Evolutionary conservation across 345 rosid genomes (phyloP).

Genomic region (Salix arbutifolia): DNA sequence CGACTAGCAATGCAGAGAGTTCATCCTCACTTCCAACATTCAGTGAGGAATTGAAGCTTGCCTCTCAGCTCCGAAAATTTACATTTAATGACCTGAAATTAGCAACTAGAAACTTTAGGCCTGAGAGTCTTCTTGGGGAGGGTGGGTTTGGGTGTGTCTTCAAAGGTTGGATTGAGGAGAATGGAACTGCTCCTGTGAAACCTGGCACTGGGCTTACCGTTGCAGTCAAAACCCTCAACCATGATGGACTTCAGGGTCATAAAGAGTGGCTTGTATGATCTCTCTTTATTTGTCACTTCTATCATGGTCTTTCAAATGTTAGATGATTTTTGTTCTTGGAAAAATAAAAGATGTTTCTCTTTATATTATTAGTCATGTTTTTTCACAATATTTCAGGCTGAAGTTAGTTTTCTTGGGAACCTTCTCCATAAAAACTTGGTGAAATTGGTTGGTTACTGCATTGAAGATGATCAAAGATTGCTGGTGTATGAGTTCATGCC

Average conservation of each 20-base stretch:
- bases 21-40: constrained; percentile 21
- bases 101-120: constrained; percentile 30
- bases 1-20: constrained; percentile 23
- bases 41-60: constrained; percentile 29
- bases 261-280: constrained; percentile 27
- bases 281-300: not conserved
- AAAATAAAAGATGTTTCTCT: not conserved
- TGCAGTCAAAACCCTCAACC: constrained; percentile 30
- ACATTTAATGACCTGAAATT: constrained; percentile 23
- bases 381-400: constrained; percentile 17
- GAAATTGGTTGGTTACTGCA: constrained; percentile 30
- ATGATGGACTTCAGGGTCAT: constrained; percentile 32
- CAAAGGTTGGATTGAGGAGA: constrained; percentile 30
- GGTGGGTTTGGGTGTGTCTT: constrained; percentile 34
- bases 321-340: not conserved
- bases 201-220: constrained; percentile 30
- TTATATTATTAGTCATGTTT: not conserved
- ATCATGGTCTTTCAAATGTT: not conserved
- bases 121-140: constrained; percentile 31
- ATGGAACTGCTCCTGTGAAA: constrained; percentile 32
- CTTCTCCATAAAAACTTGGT: constrained; percentile 32
- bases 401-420: constrained; percentile 29
- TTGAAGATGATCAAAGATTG: constrained; percentile 31
- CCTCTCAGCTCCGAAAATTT: constrained; percentile 25
- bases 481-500: constrained; percentile 30